Conservation (phyloP, 352 stramenopile genomes). For the Phytophthora pistaciae region DNA sequence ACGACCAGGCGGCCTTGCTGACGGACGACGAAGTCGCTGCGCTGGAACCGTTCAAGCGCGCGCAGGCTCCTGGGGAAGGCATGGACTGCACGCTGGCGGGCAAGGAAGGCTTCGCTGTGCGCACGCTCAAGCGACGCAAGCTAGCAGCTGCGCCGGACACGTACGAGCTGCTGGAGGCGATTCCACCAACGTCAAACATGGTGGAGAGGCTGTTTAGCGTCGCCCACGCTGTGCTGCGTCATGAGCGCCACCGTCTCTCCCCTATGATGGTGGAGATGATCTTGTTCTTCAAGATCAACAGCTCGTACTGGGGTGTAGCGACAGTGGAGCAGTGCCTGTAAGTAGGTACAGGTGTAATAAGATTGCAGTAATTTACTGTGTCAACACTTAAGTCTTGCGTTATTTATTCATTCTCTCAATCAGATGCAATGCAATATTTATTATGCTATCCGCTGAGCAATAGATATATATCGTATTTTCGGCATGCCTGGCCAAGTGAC, state of each 20-base stretch:
- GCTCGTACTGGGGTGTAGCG: not conserved
- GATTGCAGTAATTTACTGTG: not conserved
- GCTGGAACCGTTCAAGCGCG: not conserved
- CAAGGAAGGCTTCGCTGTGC: not conserved
- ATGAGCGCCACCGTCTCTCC: slow-evolving; percentile 8
- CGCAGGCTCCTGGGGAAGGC: not conserved
- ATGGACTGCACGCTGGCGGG: too few relatives aligned
- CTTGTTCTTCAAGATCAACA: not conserved
- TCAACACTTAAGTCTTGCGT: not conserved
- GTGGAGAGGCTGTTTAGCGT: slow-evolving; percentile 16
- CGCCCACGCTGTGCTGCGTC: not conserved
- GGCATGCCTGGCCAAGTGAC: not conserved
- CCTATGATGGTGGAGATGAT: slow-evolving; percentile 14
- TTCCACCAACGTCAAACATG: slow-evolving; percentile 8
- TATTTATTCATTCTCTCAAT: not conserved
- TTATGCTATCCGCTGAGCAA: not conserved
- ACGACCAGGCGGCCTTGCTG: not conserved
- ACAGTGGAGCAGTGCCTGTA: not conserved
- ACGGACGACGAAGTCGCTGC: not conserved
- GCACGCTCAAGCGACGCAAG: not conserved
- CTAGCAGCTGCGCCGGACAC: not conserved
- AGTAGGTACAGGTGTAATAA: not conserved
- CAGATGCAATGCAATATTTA: not conserved
- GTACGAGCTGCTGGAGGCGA: slow-evolving; percentile 1
- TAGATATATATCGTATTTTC: not conserved